A percentile compares a stretch with the other conserved stretches of the same genome.
Conservation (phyloP, 768 basidiomycete genomes). For the Boletus subparvulus region DNA sequence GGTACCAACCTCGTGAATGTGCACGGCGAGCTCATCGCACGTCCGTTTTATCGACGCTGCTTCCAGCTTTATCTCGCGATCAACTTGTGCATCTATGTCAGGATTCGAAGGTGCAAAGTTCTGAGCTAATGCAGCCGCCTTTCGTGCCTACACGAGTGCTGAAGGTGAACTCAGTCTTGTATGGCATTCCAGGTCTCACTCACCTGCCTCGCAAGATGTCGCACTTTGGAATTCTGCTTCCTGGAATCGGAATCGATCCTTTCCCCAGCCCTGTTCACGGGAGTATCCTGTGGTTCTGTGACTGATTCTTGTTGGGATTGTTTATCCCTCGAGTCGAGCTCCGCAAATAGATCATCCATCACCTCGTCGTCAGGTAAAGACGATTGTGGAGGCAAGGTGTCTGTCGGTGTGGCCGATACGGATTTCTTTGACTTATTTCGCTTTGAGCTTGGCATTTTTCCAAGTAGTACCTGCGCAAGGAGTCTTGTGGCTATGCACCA, state of each 20-base stretch:
- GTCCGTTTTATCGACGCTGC: constrained; percentile 59
- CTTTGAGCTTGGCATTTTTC: constrained; percentile 39
- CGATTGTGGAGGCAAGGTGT: constrained; percentile 23
- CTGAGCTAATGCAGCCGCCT: constrained; percentile 63
- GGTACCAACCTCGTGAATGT: constrained; percentile 59
- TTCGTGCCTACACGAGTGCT: constrained; percentile 55
- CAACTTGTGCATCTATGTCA: constrained; percentile 56
- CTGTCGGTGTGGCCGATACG: constrained; percentile 26
- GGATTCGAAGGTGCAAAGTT: constrained; percentile 52
- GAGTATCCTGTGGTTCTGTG: constrained; percentile 40
- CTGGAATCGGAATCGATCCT: constrained; percentile 20
- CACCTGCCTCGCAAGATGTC: constrained; percentile 75
- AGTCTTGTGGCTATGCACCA: constrained; percentile 15
- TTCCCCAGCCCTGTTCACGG: constrained; percentile 27
- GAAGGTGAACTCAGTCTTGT: neutral
- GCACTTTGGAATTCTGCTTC: constrained; percentile 59
- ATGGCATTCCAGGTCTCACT: constrained; percentile 10
- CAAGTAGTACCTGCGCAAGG: neutral
- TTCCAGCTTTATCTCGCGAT: constrained; percentile 68
- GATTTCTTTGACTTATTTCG: constrained; percentile 56
- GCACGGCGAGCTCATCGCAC: constrained; percentile 64
- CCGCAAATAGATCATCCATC: constrained; percentile 72
- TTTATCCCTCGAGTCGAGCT: constrained; percentile 66
- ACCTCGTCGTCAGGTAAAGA: constrained; percentile 51
- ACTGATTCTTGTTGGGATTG: constrained; percentile 51